phyloP scores from a whole-genome alignment of 1,284 basidiomycete genomes.

The Trichosporon ovoides region DNA sequence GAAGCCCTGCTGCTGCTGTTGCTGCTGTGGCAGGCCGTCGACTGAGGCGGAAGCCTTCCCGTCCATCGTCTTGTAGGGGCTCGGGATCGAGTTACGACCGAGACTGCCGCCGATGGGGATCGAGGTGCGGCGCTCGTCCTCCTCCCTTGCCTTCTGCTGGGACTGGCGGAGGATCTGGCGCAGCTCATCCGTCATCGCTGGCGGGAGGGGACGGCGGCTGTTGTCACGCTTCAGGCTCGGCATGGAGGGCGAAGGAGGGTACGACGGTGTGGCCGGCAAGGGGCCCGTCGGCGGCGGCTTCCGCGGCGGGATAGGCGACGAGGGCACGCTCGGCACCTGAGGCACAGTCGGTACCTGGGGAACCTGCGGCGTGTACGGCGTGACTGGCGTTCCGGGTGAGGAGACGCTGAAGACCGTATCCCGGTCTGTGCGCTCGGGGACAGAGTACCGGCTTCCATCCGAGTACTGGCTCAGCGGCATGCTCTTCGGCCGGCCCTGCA shows the following conservation, averaged over 20 bases:
- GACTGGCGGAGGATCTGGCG: constrained; percentile 2
- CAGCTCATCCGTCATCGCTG: neutral
- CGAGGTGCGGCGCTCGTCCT: neutral
- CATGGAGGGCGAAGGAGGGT: neutral
- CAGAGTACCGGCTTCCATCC: neutral
- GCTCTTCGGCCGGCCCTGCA: constrained; percentile 1
- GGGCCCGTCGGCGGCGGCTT: neutral
- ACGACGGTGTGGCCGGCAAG: neutral
- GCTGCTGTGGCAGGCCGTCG: neutral
- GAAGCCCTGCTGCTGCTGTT: neutral
- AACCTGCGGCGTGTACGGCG: neutral
- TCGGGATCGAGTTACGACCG: neutral
- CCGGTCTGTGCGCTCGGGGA: neutral
- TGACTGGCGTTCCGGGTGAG: neutral
- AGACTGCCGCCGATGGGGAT: neutral
- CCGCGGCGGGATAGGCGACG: constrained; percentile 1
- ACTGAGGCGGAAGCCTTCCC: neutral
- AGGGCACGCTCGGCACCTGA: neutral
- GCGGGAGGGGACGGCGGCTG: constrained; percentile 1
- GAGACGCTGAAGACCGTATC: neutral
- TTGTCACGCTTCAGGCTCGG: neutral
- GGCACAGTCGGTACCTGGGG: neutral
- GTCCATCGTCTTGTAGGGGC: neutral
- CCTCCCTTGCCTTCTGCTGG: neutral
- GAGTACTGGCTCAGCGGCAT: neutral